Evolutionary conservation across 208 protist species (phyloP).

Genomic region (Acanthamoeba royreba): DNA sequence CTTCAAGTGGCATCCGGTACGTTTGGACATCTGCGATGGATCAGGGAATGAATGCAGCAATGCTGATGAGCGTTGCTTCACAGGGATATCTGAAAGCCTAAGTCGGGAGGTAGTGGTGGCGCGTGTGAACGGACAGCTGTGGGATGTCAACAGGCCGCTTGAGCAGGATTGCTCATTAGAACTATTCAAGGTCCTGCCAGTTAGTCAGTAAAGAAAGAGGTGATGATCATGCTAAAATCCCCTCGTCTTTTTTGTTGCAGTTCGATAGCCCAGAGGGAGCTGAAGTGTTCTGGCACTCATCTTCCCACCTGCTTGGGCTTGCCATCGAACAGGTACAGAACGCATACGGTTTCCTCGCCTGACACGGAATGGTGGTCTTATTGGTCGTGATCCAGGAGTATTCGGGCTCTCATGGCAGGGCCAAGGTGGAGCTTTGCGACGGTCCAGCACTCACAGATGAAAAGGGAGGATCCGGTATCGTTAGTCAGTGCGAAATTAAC

Average conservation of each 20-base stretch:
- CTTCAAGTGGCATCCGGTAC: background rate
- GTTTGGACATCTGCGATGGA: no score
- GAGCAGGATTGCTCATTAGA: conserved; percentile 80
- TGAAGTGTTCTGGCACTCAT: conserved; percentile 99
- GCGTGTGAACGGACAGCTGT: conserved; percentile 91
- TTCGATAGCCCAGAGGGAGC: conserved; percentile 71
- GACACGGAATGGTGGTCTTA: no score
- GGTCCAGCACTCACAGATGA: background rate
- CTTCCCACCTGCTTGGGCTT: conserved; percentile 98
- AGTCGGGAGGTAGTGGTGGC: conserved; percentile 11
- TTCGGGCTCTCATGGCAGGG: no score
- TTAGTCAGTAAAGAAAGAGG: no score
- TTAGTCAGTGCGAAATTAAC: no score
- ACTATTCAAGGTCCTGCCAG: background rate
- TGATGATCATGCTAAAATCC: no score
- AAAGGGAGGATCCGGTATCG: background rate
- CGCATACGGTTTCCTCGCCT: no score
- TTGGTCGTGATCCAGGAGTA: no score
- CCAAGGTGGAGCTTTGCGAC: background rate
- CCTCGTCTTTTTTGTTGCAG: conserved; percentile 82
- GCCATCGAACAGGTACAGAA: conserved; percentile 94
- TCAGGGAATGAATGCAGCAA: no score
- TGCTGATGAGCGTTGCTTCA: no score
- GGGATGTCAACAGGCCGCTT: conserved; percentile 93
- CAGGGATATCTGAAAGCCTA: conserved; percentile 35